Evolutionary conservation across 768 basidiomycete species (phyloP).

Genomic region (Hericium alpestre): DNA sequence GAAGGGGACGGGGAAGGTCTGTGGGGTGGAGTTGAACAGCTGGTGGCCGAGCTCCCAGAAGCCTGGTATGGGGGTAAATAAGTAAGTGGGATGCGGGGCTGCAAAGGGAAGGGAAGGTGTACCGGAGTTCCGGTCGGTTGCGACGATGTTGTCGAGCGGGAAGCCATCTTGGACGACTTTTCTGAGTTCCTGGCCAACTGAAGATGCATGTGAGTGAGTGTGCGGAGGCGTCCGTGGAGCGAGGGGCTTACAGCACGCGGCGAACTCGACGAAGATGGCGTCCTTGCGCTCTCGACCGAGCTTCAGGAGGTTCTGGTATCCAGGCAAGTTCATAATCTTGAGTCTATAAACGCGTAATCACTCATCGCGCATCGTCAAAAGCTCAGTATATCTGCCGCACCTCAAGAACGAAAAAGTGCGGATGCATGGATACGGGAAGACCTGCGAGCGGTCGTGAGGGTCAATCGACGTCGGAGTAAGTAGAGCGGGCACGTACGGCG

Average conservation of each 20-base stretch:
- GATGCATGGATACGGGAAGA: background rate
- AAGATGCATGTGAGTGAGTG: too few relatives aligned
- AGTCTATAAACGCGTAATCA: background rate
- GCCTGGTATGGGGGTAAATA: constrained; percentile 26
- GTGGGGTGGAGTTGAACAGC: constrained; percentile 41
- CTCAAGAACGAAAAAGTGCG: background rate
- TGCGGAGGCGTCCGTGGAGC: background rate
- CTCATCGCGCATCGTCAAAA: background rate
- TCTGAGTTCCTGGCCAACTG: too few relatives aligned
- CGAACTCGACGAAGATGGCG: background rate
- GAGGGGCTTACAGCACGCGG: background rate
- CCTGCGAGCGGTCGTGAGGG: background rate
- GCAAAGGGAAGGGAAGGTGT: background rate
- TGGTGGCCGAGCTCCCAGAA: constrained; percentile 37
- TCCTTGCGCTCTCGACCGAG: background rate
- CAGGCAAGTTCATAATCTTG: background rate
- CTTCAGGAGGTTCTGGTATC: background rate
- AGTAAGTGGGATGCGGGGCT: background rate
- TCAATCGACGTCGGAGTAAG: background rate
- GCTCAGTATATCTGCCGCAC: background rate
- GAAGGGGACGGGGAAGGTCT: constrained; percentile 44
- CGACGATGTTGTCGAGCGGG: constrained; percentile 26
- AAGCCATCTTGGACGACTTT: constrained; percentile 28
- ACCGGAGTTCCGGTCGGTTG: constrained; percentile 29
- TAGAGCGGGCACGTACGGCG: background rate